Conservation (phyloP, 805 yeast species). For the Komagataella pastoris region DNA sequence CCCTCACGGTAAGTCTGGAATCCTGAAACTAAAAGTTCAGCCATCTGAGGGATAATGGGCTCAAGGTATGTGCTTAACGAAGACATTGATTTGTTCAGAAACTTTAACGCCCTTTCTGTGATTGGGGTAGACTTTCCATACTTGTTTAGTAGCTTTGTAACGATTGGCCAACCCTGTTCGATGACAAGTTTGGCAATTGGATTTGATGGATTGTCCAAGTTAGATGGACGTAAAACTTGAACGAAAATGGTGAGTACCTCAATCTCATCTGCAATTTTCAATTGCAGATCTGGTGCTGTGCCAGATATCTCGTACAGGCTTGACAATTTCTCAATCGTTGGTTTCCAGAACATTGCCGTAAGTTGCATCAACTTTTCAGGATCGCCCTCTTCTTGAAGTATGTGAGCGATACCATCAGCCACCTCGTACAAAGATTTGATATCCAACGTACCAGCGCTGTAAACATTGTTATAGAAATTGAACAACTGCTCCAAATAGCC, state of each 20-base stretch:
- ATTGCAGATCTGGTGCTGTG: constrained; percentile 2
- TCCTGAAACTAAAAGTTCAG: constrained; percentile 54
- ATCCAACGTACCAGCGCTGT: constrained; percentile 33
- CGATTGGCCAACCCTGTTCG: constrained; percentile 46
- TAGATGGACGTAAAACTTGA: constrained; percentile 37
- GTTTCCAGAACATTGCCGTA: constrained; percentile 50
- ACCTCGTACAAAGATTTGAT: constrained; percentile 62
- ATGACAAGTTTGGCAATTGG: constrained; percentile 42
- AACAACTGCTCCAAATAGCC: constrained; percentile 64
- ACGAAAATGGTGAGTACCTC: constrained; percentile 55
- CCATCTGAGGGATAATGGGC: constrained; percentile 51
- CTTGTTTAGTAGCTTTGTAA: constrained; percentile 31
- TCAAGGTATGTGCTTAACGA: constrained; percentile 41
- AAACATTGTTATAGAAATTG: constrained; percentile 50
- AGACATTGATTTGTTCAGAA: constrained; percentile 52
- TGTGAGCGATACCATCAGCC: constrained; percentile 82
- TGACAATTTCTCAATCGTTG: constrained; percentile 38
- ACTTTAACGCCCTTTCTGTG: constrained; percentile 64
- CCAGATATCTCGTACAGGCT: constrained; percentile 13
- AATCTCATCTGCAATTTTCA: constrained; percentile 55
- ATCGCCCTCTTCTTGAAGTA: constrained; percentile 47
- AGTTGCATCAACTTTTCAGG: constrained; percentile 35
- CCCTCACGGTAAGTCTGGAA: constrained; percentile 62
- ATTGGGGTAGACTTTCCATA: constrained; percentile 49
- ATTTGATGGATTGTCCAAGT: constrained; percentile 21